phyloP scores from a whole-genome alignment of 345 rosid genomes.

The Citropsis articulata region DNA sequence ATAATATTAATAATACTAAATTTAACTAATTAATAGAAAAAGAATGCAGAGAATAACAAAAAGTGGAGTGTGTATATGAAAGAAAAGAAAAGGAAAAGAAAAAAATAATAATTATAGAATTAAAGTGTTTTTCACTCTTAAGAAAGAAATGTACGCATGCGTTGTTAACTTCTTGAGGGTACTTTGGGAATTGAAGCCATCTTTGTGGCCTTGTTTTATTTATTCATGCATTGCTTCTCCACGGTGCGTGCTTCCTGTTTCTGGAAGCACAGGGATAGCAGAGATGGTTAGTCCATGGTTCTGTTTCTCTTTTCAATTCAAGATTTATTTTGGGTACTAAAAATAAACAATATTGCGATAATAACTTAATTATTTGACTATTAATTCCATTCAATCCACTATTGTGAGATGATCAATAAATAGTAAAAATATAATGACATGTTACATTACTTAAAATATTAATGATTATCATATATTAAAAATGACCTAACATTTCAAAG shows the following conservation, averaged over 20 bases:
- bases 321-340: too few species aligned
- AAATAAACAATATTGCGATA: too few species aligned
- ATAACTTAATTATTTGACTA: too few species aligned
- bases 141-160: background rate
- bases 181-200: background rate
- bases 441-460: too few species aligned
- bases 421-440: too few species aligned
- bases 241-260: background rate
- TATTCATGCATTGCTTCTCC: background rate
- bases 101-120: background rate
- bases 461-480: too few species aligned
- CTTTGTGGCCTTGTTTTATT: background rate
- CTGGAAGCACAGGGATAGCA: background rate
- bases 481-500: too few species aligned
- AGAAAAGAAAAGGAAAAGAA: background rate
- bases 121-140: background rate
- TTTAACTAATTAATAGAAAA: background rate
- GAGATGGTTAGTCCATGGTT: background rate
- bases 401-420: accelerated
- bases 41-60: background rate
- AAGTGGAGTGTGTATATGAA: background rate
- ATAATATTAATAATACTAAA: background rate
- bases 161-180: conserved; percentile 7
- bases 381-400: too few species aligned
- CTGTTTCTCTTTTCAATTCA: background rate